Conservation (phyloP, 768 basidiomycete species). For the Boletus barrowsii region DNA sequence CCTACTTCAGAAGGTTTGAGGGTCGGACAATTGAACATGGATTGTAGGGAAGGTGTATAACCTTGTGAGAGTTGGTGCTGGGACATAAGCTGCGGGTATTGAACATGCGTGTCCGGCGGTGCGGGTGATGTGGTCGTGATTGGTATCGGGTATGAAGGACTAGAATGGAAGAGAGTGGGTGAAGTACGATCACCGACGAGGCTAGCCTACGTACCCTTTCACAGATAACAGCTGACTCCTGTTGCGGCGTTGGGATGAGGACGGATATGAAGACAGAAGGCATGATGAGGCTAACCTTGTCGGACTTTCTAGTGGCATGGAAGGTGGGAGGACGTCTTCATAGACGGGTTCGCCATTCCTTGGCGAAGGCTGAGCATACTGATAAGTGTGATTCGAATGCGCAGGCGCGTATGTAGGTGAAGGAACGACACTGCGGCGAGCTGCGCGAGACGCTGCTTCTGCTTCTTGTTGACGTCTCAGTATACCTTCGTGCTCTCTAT, state of each 20-base stretch:
- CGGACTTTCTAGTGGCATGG: conserved; percentile 68
- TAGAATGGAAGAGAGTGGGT: conserved; percentile 21
- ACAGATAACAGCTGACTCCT: conserved; percentile 28
- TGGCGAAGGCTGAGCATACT: conserved; percentile 30
- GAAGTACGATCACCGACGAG: conserved; percentile 2
- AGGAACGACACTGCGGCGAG: conserved; percentile 35
- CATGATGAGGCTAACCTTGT: conserved; percentile 47
- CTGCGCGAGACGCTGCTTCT: conserved; percentile 45
- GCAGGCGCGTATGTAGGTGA: conserved; percentile 29
- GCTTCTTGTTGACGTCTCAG: conserved; percentile 57
- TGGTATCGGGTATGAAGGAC: conserved; percentile 48
- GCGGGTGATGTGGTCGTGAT: conserved; percentile 72
- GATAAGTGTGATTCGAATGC: conserved; percentile 32
- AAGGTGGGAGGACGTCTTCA: conserved; percentile 32
- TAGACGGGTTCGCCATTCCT: conserved; percentile 31
- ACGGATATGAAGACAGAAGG: conserved; percentile 34
- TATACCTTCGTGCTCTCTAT: conserved; percentile 57
- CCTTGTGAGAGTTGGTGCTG: conserved; percentile 76
- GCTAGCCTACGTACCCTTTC: conserved; percentile 34
- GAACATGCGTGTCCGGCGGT: conserved; percentile 43
- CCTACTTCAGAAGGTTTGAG: conserved; percentile 33
- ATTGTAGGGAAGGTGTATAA: conserved; percentile 72
- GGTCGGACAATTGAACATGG: conserved; percentile 57
- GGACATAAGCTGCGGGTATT: conserved; percentile 74
- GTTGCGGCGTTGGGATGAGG: conserved; percentile 25